Conservation (phyloP, 2,329 filamentous ascomycete genomes). For the Alternaria metachromatica region DNA sequence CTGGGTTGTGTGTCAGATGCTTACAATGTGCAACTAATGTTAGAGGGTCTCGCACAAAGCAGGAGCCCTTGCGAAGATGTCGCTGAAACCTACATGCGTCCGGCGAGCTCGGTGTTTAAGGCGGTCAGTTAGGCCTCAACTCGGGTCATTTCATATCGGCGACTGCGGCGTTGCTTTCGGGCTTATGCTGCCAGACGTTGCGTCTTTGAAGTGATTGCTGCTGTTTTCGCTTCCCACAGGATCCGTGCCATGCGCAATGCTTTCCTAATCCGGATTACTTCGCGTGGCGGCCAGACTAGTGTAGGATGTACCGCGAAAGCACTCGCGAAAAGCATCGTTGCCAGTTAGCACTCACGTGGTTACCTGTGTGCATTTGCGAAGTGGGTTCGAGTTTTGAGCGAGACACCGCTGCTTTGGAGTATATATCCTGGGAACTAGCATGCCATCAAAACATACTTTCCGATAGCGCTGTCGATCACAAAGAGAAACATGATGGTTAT, state of each 20-base stretch:
- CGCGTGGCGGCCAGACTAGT: conserved; percentile 4
- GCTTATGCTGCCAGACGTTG: background rate
- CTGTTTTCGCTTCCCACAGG: background rate
- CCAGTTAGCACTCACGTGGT: conserved; percentile 22
- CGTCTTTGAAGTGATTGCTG: background rate
- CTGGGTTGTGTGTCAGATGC: background rate
- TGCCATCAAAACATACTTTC: background rate
- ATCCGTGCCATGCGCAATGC: conserved; percentile 13
- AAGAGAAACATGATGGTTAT: background rate
- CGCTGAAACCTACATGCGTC: background rate
- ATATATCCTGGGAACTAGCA: background rate
- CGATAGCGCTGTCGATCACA: background rate
- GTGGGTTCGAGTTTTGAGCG: background rate
- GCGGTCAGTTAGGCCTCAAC: background rate
- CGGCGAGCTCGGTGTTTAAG: background rate
- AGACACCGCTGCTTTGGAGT: conserved; percentile 5
- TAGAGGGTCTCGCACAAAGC: background rate
- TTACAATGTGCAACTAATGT: background rate
- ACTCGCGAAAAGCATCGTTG: conserved; percentile 19
- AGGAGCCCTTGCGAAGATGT: background rate
- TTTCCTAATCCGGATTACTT: conserved; percentile 15
- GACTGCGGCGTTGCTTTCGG: conserved; percentile 3
- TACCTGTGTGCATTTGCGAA: background rate
- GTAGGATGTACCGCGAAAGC: conserved; percentile 5
- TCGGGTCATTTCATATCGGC: background rate